A percentile compares a stretch with the other conserved stretches of the same genome.
phyloP scores from a whole-genome alignment of 345 rosid genomes.

The Eucalyptus caleyi region DNA sequence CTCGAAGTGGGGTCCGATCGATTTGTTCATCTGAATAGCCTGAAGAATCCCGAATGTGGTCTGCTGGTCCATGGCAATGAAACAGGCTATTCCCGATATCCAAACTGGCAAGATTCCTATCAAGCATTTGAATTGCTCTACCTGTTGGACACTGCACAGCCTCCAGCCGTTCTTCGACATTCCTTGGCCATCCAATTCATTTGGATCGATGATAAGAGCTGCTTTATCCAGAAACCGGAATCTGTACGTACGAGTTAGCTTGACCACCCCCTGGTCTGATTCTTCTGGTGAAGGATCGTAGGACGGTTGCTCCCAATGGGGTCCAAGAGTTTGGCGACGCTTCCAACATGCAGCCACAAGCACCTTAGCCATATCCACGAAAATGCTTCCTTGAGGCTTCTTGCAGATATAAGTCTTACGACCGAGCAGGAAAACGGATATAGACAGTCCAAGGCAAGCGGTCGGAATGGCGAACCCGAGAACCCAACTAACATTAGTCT shows the following conservation, averaged over 20 bases:
- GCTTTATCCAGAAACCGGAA: slow-evolving; percentile 51
- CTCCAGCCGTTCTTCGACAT: slow-evolving; percentile 37
- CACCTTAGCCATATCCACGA: slow-evolving; percentile 40
- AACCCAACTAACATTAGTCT: slow-evolving; percentile 58
- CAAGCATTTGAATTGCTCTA: slow-evolving; percentile 46
- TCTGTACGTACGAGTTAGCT: slow-evolving; percentile 15
- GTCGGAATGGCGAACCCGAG: slow-evolving; percentile 57
- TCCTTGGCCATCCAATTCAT: slow-evolving; percentile 34
- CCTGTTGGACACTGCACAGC: slow-evolving; percentile 48
- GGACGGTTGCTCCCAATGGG: neutral
- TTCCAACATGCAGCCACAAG: slow-evolving; percentile 30
- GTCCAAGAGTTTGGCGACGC: neutral
- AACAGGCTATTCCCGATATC: slow-evolving; percentile 51
- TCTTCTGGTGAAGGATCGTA: slow-evolving; percentile 18
- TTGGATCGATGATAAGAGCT: slow-evolving; percentile 20
- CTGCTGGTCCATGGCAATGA: slow-evolving; percentile 52
- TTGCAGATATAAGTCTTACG: slow-evolving; percentile 23
- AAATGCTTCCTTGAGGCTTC: slow-evolving; percentile 49
- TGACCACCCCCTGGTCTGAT: neutral
- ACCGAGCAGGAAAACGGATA: slow-evolving; percentile 44
- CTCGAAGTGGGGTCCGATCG: slow-evolving; percentile 17
- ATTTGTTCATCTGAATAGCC: slow-evolving; percentile 34
- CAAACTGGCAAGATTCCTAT: slow-evolving; percentile 41
- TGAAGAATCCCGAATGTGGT: slow-evolving; percentile 54
- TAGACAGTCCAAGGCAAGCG: slow-evolving; percentile 32